A percentile compares a stretch with the other conserved stretches of the same genome.
Conservation (phyloP, 805 yeast genomes). For the Jamesozyma rosinii region DNA sequence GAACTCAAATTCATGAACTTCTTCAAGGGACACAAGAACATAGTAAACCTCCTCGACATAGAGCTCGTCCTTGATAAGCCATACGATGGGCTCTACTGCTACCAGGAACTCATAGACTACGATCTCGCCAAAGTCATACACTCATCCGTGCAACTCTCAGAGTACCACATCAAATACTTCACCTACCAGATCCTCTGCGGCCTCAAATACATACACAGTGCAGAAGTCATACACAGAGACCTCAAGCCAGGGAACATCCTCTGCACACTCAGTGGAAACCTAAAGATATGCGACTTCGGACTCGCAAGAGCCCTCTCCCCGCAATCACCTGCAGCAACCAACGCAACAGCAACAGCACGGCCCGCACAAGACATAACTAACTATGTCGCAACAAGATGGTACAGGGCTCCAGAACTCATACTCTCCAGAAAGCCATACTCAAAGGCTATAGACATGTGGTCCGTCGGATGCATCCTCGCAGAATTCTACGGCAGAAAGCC, state of each 20-base stretch:
- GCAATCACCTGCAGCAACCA: not conserved
- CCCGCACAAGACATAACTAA: slow-evolving; percentile 47
- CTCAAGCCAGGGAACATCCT: slow-evolving; percentile 85
- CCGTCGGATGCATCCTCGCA: slow-evolving; percentile 82
- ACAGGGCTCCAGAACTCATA: slow-evolving; percentile 86
- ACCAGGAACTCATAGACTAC: slow-evolving; percentile 74
- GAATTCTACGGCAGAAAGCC: slow-evolving; percentile 79
- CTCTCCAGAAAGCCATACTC: slow-evolving; percentile 50
- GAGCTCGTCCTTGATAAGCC: slow-evolving; percentile 60
- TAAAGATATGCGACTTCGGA: slow-evolving; percentile 92
- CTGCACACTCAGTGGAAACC: slow-evolving; percentile 59
- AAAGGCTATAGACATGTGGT: slow-evolving; percentile 83
- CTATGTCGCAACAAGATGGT: slow-evolving; percentile 93
- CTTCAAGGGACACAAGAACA: slow-evolving; percentile 79
- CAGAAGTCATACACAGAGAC: slow-evolving; percentile 87
- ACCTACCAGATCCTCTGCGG: slow-evolving; percentile 80
- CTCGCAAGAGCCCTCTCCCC: slow-evolving; percentile 64
- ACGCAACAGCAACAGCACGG: slow-evolving; percentile 12
- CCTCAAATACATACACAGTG: slow-evolving; percentile 79
- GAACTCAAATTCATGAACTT: slow-evolving; percentile 74
- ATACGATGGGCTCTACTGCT: slow-evolving; percentile 80
- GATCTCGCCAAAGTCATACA: slow-evolving; percentile 78
- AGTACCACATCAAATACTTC: slow-evolving; percentile 68
- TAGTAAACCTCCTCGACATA: slow-evolving; percentile 62
- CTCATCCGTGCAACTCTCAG: slow-evolving; percentile 68